Conservation (phyloP, 2,329 filamentous ascomycete species). For the Aspergillus puulaauensis region DNA sequence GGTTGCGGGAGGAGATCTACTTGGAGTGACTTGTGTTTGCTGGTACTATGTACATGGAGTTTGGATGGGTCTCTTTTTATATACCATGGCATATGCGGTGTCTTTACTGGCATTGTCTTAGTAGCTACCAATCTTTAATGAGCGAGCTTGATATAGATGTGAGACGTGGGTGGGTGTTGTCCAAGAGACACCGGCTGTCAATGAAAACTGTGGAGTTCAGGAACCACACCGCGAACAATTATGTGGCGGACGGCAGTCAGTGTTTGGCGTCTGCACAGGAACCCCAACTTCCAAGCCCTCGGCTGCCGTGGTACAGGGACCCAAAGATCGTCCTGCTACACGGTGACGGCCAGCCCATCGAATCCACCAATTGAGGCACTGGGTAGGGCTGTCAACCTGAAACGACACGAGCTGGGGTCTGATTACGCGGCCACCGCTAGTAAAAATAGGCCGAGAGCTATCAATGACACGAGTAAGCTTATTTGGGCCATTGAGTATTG, state of each 20-base stretch:
- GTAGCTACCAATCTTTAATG: not conserved
- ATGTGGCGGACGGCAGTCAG: too few species aligned
- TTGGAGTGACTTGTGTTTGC: constrained; percentile 40
- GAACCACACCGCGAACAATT: too few species aligned
- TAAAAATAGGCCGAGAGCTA: not conserved
- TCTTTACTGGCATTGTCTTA: not conserved
- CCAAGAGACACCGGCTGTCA: not conserved
- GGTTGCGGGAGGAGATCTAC: constrained; percentile 55
- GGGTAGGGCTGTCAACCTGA: constrained; percentile 5
- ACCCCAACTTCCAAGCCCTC: too few species aligned
- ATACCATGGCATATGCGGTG: not conserved
- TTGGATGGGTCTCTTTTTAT: too few species aligned
- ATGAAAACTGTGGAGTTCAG: too few species aligned
- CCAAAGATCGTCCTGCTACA: not conserved
- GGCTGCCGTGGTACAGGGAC: not conserved
- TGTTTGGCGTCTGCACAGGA: too few species aligned
- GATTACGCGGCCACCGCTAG: constrained; percentile 6
- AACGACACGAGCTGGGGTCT: constrained; percentile 4
- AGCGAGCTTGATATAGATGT: not conserved
- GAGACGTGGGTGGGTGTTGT: not conserved
- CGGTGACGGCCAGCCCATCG: not conserved
- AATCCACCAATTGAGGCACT: not conserved
- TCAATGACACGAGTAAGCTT: not conserved
- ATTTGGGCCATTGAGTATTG: not conserved
- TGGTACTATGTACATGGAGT: not conserved